Evolutionary conservation across 1,139 yeast species (phyloP), one percentile per base, ranked within the genome.

Genomic region (Geotrichum bryndzae): DNA sequence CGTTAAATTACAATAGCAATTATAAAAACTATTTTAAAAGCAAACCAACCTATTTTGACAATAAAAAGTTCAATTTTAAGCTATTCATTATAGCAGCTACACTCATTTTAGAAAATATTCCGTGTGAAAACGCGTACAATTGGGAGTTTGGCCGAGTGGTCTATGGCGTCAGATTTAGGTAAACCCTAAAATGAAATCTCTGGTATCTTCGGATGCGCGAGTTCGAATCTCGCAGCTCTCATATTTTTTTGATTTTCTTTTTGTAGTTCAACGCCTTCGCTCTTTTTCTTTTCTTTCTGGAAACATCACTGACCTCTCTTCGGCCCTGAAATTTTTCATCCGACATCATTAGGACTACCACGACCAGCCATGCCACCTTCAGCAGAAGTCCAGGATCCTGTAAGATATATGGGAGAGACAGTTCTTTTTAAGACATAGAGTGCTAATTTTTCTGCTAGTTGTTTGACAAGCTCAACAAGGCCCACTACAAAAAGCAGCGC

Each of bases 101-200:
- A 18, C 18, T 18, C 18, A 1, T 18, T 1, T 18, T 18, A 18
- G 1, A 18, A 18, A 18, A 18, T 18, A 18, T 18, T 18, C 31
- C 31, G 6, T 27, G 3, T 1, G 1, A 27, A 27, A 27, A 27
- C 6, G 6, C 31, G 31, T 27, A 27, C 18, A 18, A 27, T 27
- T 45, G 75, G 73, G 75, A 72, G 76, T 76, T 75, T 74, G 77
- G 77, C 77, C 77, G 77, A 74, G 77, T 74, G 78, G 77, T 75
- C 75, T 74, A 74, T 72, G 77, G 77, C 77, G 77, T 72, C 76
- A 75, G 77, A 74, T 74, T 74, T 74, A 74, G 77, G 77, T 73
- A 60, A 66, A 67, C 65, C 71, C 72, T 69, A 66, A 68, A 69
- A 66, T 68, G 68, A 62, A 70, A 65, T 68, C 76, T 73, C 77